Percentiles rank a stretch among this genome's conserved stretches.
phyloP scores from a whole-genome alignment of 305 asterid genomes.

The Fraxinus latifolia region DNA sequence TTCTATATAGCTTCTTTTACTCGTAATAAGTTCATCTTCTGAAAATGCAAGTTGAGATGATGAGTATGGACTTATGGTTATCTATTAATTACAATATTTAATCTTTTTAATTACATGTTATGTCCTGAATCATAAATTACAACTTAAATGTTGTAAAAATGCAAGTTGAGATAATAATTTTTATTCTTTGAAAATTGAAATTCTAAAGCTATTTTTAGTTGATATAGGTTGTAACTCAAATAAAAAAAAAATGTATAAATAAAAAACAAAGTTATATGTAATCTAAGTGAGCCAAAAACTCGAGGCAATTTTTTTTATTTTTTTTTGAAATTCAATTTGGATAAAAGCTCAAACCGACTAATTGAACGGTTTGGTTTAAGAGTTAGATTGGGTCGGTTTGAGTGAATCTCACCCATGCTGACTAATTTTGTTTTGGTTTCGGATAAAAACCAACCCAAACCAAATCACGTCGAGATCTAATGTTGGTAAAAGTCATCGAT shows the following conservation, averaged over 20 bases:
- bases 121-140: background rate
- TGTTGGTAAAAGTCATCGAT: too few species aligned
- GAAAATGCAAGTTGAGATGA: background rate
- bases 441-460: too few species aligned
- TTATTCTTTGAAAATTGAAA: background rate
- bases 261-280: background rate
- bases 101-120: background rate
- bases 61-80: background rate
- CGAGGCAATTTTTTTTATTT: too few species aligned
- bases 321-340: background rate
- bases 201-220: background rate
- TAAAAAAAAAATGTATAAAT: background rate
- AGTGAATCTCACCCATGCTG: too few species aligned
- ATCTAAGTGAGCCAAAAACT: background rate
- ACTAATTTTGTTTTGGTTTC: too few species aligned
- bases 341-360: background rate
- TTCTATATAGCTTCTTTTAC: background rate
- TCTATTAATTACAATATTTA: too few species aligned
- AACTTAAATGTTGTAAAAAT: background rate
- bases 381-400: too few species aligned
- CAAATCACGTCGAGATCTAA: too few species aligned
- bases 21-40: background rate
- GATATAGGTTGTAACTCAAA: background rate
- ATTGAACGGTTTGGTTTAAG: too few species aligned
- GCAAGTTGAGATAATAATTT: background rate